A percentile compares a stretch with the other conserved stretches of the same genome.
These are phyloP conservation scores for Colletotrichum cuscutae DNA, from an alignment of 2,329 filamentous ascomycete genomes.

Conservation along the genomic window DNA sequence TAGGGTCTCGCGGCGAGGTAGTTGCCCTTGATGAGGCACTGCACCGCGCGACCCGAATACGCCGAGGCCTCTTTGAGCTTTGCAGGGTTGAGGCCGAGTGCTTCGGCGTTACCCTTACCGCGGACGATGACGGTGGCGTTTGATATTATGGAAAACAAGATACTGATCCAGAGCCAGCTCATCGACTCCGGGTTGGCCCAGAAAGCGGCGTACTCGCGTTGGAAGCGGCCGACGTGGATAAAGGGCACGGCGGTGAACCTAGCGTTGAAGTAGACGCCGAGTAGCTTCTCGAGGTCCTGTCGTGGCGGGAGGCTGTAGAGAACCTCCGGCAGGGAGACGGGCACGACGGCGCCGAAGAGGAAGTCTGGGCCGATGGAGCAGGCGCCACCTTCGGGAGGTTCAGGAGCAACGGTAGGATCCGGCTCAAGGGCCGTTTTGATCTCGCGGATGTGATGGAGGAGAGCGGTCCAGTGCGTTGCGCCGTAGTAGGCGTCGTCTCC, in stretches of 20 bases:
- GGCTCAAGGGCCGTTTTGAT: conserved; percentile 49
- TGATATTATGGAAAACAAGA: conserved; percentile 59
- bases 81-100: conserved; percentile 37
- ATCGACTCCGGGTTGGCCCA: conserved; percentile 53
- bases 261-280: conserved; percentile 51
- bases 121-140: conserved; percentile 50
- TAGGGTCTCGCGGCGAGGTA: conserved; percentile 57
- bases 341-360: conserved; percentile 42
- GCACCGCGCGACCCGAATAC: conserved; percentile 51
- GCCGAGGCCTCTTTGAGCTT: conserved; percentile 41
- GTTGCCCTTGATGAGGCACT: conserved; percentile 59
- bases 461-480: conserved; percentile 52
- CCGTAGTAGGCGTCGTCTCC: conserved; percentile 44
- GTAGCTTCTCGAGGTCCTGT: conserved; percentile 47
- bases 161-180: conserved; percentile 61
- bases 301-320: conserved; percentile 48
- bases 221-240: conserved; percentile 56
- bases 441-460: conserved; percentile 54
- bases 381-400: conserved; percentile 23
- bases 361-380: conserved; percentile 44
- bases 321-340: conserved; percentile 45
- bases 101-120: conserved; percentile 41
- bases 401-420: not conserved
- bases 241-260: conserved; percentile 50
- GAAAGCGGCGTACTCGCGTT: conserved; percentile 59